phyloP scores from a whole-genome alignment of 2,329 filamentous ascomycete genomes.

The Didymella arachidicola region DNA sequence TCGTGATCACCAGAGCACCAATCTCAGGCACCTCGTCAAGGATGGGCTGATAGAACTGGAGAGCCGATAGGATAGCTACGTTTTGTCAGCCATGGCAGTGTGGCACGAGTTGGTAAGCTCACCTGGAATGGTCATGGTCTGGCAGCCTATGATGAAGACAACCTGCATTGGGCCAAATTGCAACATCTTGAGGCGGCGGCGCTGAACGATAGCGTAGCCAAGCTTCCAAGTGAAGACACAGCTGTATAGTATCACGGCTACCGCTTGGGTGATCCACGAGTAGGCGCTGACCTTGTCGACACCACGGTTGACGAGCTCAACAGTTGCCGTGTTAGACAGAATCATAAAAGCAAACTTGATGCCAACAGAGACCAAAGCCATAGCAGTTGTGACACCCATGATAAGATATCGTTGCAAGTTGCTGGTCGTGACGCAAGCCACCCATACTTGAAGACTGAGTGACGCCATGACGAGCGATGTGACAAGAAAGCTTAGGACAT shows the following conservation, averaged over 20 bases:
- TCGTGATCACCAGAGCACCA: slow-evolving; percentile 62
- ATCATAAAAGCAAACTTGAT: slow-evolving; percentile 63
- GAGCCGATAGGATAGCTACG: slow-evolving; percentile 66
- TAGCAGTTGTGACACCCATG: slow-evolving; percentile 56
- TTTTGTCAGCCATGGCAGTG: slow-evolving; percentile 28
- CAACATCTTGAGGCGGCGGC: slow-evolving; percentile 64
- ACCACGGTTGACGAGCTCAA: slow-evolving; percentile 45
- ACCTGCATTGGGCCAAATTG: slow-evolving; percentile 71
- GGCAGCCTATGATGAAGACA: slow-evolving; percentile 72
- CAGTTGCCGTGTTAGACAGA: slow-evolving; percentile 54
- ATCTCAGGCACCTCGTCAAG: slow-evolving; percentile 61
- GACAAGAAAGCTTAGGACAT: slow-evolving; percentile 61
- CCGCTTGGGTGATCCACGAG: slow-evolving; percentile 61
- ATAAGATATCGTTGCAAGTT: slow-evolving; percentile 55
- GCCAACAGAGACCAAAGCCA: slow-evolving; percentile 61
- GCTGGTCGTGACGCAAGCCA: slow-evolving; percentile 64
- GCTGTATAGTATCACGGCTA: slow-evolving; percentile 69
- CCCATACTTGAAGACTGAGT: slow-evolving; percentile 68
- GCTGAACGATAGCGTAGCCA: slow-evolving; percentile 63
- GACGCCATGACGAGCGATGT: slow-evolving; percentile 65
- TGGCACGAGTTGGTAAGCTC: slow-evolving; percentile 10
- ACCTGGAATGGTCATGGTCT: slow-evolving; percentile 72
- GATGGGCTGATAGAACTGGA: slow-evolving; percentile 62
- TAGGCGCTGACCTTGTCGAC: slow-evolving; percentile 38
- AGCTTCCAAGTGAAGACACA: slow-evolving; percentile 69